Conservation (phyloP, 148 eudicot species). For the Tetragonia tetragonoides region DNA sequence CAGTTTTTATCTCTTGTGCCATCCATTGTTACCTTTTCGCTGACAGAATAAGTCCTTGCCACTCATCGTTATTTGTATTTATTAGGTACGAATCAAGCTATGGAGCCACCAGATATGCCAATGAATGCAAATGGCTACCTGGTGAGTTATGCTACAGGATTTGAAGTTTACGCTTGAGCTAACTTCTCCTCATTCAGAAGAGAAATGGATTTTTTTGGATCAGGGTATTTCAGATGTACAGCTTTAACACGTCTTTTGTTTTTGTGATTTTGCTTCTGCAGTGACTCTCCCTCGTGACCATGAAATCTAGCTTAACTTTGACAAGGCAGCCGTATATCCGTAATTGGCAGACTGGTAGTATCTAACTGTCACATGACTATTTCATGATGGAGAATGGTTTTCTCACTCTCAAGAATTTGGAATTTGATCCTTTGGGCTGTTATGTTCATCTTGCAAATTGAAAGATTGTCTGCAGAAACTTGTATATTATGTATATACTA, state of each 20-base stretch:
- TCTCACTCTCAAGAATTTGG: background rate
- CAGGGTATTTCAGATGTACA: too few species aligned
- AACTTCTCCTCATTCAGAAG: background rate
- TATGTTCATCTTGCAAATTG: background rate
- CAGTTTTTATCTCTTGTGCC: background rate
- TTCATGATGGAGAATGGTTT: background rate
- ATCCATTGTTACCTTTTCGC: background rate
- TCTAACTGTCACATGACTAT: background rate
- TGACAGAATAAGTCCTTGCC: background rate
- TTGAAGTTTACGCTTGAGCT: background rate
- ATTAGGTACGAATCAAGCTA: constrained; percentile 1
- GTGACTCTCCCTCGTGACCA: background rate
- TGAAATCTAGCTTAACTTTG: background rate
- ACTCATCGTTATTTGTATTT: background rate
- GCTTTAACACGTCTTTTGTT: too few species aligned
- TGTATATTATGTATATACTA: too few species aligned
- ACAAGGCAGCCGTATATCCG: background rate
- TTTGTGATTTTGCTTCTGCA: too few species aligned
- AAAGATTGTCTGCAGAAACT: background rate
- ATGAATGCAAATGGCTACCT: background rate
- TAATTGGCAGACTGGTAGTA: background rate
- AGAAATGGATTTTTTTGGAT: too few species aligned
- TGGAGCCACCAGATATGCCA: background rate
- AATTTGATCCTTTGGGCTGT: background rate
- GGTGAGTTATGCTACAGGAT: background rate